Percentiles rank a stretch among this genome's conserved stretches.
phyloP scores from a whole-genome alignment of 176 grass and related monocot genomes.

The Lolium multiflorum region DNA sequence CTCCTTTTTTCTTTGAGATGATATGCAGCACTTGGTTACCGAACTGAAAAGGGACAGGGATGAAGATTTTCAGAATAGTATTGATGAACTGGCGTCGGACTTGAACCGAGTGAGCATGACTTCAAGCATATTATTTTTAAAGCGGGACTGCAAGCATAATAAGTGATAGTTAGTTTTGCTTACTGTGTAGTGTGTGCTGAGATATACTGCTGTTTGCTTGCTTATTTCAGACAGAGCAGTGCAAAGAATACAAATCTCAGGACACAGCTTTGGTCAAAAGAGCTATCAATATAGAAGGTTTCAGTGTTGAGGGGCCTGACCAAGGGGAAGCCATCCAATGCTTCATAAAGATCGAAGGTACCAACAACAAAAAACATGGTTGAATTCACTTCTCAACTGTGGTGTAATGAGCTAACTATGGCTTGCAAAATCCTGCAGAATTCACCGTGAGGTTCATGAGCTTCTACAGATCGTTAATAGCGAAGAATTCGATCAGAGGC shows the following conservation, averaged over 20 bases:
- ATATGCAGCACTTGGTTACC: constrained; percentile 49
- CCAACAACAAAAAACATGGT: background rate
- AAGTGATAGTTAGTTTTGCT: background rate
- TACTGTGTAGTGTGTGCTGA: background rate
- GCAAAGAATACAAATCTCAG: constrained; percentile 21
- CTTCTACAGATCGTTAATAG: constrained; percentile 56
- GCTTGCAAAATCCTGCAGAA: constrained; percentile 50
- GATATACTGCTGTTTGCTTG: background rate
- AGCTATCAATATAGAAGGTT: constrained; percentile 49
- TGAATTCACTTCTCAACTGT: background rate
- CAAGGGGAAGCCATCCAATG: constrained; percentile 44
- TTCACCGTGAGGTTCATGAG: constrained; percentile 80
- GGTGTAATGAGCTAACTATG: constrained; percentile 9
- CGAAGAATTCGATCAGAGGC: constrained; percentile 45
- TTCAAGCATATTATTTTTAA: background rate
- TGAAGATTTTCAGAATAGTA: constrained; percentile 47
- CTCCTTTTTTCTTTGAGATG: background rate
- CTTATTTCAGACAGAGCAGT: constrained; percentile 18
- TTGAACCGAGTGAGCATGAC: constrained; percentile 44
- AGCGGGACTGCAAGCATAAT: background rate
- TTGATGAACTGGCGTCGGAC: constrained; percentile 47
- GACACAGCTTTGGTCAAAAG: background rate
- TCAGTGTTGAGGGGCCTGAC: constrained; percentile 28
- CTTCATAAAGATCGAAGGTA: constrained; percentile 82
- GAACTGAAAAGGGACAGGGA: constrained; percentile 75